Base-by-base conservation (phyloP, 75 land plant genomes). In the Cupressus sempervirens region DNA sequence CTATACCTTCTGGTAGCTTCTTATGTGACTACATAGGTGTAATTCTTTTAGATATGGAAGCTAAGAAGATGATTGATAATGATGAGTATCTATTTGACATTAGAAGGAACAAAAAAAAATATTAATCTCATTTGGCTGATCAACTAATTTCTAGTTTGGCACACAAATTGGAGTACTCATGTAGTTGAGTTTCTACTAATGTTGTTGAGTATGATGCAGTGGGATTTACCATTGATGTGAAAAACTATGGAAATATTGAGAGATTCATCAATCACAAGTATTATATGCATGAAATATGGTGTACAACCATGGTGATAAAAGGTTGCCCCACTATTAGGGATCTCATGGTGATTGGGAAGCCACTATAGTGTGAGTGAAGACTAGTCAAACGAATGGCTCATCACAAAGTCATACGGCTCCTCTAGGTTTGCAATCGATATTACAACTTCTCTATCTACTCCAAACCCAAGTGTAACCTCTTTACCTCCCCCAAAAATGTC, bases 201-300 rank as follows among this genome's bases (percentile, higher is more conserved):
- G n/a, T n/a, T n/a, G n/a, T n/a, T n/a, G 41, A 87, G 85, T 16
- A 82, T 74, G 70, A 88, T 88, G 86, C 90, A 91, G 83, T 4
- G 40, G 85, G 91, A 14, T 88, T 86, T 84, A 88, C 94, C 15
- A 91, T 93, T 81, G 90, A 93, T 87, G 94, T 92, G 32, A 88
- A 82, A 4, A 7, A 85, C 52, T 86, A 40, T 80, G 94, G 90
- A 32, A 93, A 88, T 87, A 86, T 93, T 6, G 89, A 83, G 4
- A 79, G 89, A 73, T 90, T 90, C 58, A 81, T 90, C 4, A 93
- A 93, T 85, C 94, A 93, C 56, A 90, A 93, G 38, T 93, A 91
- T 83, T 87, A 2, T 93, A 88, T 84, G 91, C 92, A 16, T 90
- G 91, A 56, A 88, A 89, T 85, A 93, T 93, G n/a, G 85, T 93